Evolutionary conservation across 768 basidiomycete species (phyloP).

Genomic region (Trametes gibbosa): DNA sequence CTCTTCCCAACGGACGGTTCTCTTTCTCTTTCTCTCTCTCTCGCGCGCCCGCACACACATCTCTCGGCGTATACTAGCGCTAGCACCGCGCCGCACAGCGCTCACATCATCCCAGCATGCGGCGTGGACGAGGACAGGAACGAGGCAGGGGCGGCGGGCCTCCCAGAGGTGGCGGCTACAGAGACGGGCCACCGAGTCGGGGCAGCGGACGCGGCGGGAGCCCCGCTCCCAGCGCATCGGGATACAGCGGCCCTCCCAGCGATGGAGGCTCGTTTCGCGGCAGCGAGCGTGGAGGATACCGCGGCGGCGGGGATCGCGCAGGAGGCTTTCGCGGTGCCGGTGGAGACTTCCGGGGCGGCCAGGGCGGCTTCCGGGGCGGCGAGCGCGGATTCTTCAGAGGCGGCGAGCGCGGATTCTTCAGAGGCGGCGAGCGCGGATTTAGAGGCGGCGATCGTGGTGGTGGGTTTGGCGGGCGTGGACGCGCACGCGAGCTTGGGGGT

Average conservation of each 20-base stretch:
- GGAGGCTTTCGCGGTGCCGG: too few relatives aligned
- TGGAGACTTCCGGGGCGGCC: too few relatives aligned
- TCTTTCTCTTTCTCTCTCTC: too few relatives aligned
- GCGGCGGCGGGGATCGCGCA: constrained; percentile 19
- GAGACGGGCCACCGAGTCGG: constrained; percentile 31
- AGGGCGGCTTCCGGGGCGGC: constrained; percentile 23
- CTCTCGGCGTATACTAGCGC: too few relatives aligned
- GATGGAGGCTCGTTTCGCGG: constrained; percentile 17
- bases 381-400: constrained; percentile 25
- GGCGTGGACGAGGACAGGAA: constrained; percentile 14
- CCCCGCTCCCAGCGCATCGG: not conserved
- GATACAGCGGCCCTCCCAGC: constrained; percentile 18
- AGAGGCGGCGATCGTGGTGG: constrained; percentile 28
- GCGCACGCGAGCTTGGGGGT: constrained; percentile 37
- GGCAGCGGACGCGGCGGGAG: constrained; percentile 31
- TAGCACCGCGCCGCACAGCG: not conserved
- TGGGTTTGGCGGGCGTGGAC: constrained; percentile 29
- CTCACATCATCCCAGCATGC: not conserved
- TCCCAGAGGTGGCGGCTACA: constrained; percentile 7
- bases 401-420: constrained; percentile 26
- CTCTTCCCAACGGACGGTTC: too few relatives aligned
- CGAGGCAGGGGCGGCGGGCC: constrained; percentile 24
- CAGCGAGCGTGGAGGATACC: constrained; percentile 26
- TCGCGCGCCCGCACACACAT: too few relatives aligned
- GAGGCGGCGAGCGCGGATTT: constrained; percentile 25